phyloP scores from a whole-genome alignment of 2,329 filamentous ascomycete genomes.

The Ascochyta viciae-villosae region DNA sequence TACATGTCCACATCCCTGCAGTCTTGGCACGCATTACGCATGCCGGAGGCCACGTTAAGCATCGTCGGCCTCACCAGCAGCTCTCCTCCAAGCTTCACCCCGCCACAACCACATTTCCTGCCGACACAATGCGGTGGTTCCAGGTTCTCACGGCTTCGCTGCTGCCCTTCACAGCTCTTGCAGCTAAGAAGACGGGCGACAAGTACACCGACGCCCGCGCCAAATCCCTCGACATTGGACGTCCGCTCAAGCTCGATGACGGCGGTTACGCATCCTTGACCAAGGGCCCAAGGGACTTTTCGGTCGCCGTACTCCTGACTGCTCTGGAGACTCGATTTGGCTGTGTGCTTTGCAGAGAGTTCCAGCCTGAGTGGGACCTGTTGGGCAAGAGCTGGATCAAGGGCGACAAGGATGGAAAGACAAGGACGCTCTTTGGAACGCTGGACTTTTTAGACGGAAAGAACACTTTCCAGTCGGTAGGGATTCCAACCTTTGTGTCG shows the following conservation, averaged over 20 bases:
- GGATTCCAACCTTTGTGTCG: constrained; percentile 23
- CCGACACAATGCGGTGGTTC: constrained; percentile 69
- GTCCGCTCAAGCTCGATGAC: constrained; percentile 80
- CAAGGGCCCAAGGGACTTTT: constrained; percentile 80
- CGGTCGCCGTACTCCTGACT: constrained; percentile 81
- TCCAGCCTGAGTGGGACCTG: constrained; percentile 93
- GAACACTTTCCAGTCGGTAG: constrained; percentile 84
- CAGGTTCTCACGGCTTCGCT: constrained; percentile 68
- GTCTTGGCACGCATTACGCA: constrained; percentile 41
- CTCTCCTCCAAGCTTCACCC: constrained; percentile 20
- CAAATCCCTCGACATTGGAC: constrained; percentile 67
- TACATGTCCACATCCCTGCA: constrained; percentile 21
- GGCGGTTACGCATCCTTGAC: constrained; percentile 77
- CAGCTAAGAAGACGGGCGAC: constrained; percentile 69
- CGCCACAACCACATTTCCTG: constrained; percentile 22
- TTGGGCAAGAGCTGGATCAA: constrained; percentile 85
- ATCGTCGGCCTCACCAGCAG: constrained; percentile 19
- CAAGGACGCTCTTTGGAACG: constrained; percentile 78
- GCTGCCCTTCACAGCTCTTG: constrained; percentile 66
- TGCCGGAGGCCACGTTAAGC: constrained; percentile 44
- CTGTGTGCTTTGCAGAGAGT: constrained; percentile 85
- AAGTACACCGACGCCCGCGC: constrained; percentile 75
- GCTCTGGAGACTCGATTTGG: constrained; percentile 83
- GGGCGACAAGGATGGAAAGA: constrained; percentile 77
- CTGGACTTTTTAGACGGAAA: constrained; percentile 89